phyloP scores from a whole-genome alignment of 1,284 basidiomycete species.

The Thecaphora thlaspeos region DNA sequence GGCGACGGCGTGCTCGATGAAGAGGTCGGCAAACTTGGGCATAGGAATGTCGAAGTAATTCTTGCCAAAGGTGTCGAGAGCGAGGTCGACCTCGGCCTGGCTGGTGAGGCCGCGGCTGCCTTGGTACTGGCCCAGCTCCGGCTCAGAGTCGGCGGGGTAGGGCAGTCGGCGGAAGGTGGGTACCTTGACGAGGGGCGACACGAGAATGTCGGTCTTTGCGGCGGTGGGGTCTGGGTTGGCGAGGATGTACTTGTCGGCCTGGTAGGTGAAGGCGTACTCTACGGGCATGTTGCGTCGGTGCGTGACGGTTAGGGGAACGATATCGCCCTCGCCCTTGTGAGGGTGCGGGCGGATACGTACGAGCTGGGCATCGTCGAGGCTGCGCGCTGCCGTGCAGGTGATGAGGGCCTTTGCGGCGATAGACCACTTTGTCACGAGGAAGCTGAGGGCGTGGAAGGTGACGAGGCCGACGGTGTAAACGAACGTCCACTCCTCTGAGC shows the following conservation, averaged over 20 bases:
- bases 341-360: constrained; percentile 80
- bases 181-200: constrained; percentile 58
- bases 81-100: constrained; percentile 44
- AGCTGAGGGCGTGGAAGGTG: constrained; percentile 85
- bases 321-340: constrained; percentile 87
- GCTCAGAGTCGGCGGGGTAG: constrained; percentile 79
- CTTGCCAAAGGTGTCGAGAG: constrained; percentile 49
- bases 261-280: constrained; percentile 88
- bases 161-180: constrained; percentile 79
- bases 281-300: constrained; percentile 47
- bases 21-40: constrained; percentile 54
- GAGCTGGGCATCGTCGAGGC: constrained; percentile 71
- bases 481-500: constrained; percentile 68
- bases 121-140: constrained; percentile 71
- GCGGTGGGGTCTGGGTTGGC: constrained; percentile 60
- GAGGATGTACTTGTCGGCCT: constrained; percentile 89
- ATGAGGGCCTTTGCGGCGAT: constrained; percentile 75
- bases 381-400: constrained; percentile 62
- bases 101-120: constrained; percentile 62
- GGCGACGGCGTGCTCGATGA: constrained; percentile 56
- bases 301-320: constrained; percentile 71
- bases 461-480: constrained; percentile 82
- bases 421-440: constrained; percentile 88
- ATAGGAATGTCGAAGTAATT: constrained; percentile 55
- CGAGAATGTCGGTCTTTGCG: constrained; percentile 40